A percentile compares a stretch with the other conserved stretches of the same genome.
phyloP scores from a whole-genome alignment of 768 basidiomycete genomes.

The Pleurotus djamor region DNA sequence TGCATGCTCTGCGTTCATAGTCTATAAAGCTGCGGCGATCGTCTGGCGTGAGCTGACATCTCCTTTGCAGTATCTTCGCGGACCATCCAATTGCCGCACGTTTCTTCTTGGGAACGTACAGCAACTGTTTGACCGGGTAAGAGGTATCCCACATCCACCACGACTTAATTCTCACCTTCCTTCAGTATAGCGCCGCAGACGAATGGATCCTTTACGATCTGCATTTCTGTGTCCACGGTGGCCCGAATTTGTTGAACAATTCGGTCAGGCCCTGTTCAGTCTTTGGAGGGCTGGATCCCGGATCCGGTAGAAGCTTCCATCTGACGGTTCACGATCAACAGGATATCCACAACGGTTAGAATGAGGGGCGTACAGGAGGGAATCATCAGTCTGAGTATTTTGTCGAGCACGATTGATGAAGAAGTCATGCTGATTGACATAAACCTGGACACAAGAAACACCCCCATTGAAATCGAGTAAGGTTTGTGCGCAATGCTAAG shows the following conservation, averaged over 20 bases:
- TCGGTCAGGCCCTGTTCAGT: constrained; percentile 76
- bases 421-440: constrained; percentile 99
- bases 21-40: no score
- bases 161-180: no score
- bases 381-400: constrained; percentile 50
- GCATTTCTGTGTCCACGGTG: constrained; percentile 93
- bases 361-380: constrained; percentile 43
- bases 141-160: no score
- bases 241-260: constrained; percentile 80
- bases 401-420: constrained; percentile 93
- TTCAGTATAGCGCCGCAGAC: no score
- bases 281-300: constrained; percentile 73
- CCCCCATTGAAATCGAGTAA: constrained; percentile 98
- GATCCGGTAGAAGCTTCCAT: constrained; percentile 81
- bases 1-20: no score
- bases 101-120: no score
- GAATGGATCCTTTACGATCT: constrained; percentile 79
- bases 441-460: constrained; percentile 94
- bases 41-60: no score
- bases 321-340: constrained; percentile 34
- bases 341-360: neutral
- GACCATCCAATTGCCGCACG: no score
- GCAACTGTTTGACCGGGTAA: no score
- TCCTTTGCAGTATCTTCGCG: no score
- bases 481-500: constrained; percentile 96